A percentile compares a stretch with the other conserved stretches of the same genome.
These are phyloP conservation scores for Kluyveromyces wickerhamii DNA, from an alignment of 805 yeast genomes.

Conservation along the genomic window DNA sequence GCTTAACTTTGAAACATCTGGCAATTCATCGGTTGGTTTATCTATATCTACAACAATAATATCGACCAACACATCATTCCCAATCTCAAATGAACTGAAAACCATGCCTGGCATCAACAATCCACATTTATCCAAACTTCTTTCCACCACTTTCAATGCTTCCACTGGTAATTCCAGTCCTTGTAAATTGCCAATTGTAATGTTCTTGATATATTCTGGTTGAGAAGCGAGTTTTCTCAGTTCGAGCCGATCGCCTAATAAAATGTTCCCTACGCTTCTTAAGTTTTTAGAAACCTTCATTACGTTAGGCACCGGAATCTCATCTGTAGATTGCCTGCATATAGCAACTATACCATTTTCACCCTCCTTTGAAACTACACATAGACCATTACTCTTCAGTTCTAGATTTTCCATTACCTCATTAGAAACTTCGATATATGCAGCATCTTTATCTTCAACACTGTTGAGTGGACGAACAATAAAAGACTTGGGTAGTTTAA, in stretches of 20 bases:
- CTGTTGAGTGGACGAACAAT: slow-evolving; percentile 31
- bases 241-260: slow-evolving; percentile 44
- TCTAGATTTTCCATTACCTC: slow-evolving; percentile 42
- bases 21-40: slow-evolving; percentile 27
- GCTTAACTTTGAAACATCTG: slow-evolving; percentile 34
- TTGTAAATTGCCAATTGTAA: slow-evolving; percentile 28
- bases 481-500: slow-evolving; percentile 33
- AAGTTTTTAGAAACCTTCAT: slow-evolving; percentile 42
- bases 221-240: slow-evolving; percentile 40
- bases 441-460: slow-evolving; percentile 24
- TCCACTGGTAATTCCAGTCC: slow-evolving; percentile 17
- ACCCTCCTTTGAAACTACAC: slow-evolving; percentile 39
- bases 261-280: slow-evolving; percentile 35
- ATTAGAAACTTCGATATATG: slow-evolving; percentile 36
- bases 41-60: slow-evolving; percentile 20
- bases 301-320: slow-evolving; percentile 30
- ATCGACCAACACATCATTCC: slow-evolving; percentile 11
- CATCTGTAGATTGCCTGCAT: slow-evolving; percentile 33
- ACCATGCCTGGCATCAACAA: slow-evolving; percentile 50
- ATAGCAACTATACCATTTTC: slow-evolving; percentile 40
- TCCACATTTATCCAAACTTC: slow-evolving; percentile 46
- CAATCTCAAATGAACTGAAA: slow-evolving; percentile 21
- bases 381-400: slow-evolving; percentile 38
- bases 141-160: slow-evolving; percentile 32
- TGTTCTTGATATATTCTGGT: slow-evolving; percentile 38